Conservation (phyloP, 169 alveolate genomes). For the Perkinsus olseni region DNA sequence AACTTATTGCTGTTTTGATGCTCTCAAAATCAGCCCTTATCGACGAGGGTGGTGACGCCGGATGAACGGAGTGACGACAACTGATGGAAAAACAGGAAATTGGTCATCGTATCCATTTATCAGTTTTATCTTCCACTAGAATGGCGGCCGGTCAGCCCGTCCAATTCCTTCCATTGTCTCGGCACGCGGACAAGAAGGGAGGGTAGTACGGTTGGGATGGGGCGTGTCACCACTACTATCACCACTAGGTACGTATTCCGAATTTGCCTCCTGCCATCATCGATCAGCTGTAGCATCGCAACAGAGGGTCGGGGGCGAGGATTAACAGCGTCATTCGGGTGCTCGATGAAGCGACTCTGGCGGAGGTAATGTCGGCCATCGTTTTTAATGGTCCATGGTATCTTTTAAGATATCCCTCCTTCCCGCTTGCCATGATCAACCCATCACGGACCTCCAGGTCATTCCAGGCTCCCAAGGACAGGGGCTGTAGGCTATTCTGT, state of each 20-base stretch:
- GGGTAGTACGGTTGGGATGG: background rate
- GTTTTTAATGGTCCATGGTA: background rate
- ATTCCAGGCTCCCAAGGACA: background rate
- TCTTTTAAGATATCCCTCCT: background rate
- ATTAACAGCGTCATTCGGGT: background rate
- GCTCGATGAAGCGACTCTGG: background rate
- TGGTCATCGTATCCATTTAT: no score
- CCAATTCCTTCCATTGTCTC: background rate
- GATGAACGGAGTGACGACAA: no score
- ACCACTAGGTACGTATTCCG: background rate
- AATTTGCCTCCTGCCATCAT: background rate
- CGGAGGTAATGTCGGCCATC: background rate
- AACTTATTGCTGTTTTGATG: no score
- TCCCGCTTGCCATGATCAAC: background rate
- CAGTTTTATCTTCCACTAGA: no score
- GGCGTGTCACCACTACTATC: background rate
- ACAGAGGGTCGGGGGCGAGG: background rate
- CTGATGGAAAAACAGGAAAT: no score
- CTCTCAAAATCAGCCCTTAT: no score
- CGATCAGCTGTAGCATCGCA: background rate
- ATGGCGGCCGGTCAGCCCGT: background rate
- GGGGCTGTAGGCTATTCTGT: background rate
- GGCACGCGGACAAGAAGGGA: background rate
- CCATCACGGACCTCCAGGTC: background rate
- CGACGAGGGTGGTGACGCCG: no score